Evolutionary conservation across 176 grass and related monocot species (phyloP), one percentile per base, ranked within the genome.

Genomic region (Canna indica): DNA sequence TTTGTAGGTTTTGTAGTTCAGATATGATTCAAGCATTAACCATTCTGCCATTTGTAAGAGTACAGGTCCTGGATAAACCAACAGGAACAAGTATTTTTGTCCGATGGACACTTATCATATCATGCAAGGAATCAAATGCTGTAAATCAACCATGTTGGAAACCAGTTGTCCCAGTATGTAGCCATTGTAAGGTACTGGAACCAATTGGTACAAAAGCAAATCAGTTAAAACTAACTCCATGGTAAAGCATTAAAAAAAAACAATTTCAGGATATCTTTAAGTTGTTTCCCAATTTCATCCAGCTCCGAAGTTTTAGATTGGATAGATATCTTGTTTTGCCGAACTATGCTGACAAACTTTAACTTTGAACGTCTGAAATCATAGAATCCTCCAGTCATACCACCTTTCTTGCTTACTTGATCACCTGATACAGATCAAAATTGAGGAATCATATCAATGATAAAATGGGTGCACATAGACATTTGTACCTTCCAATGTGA

Each of bases 311-410:
- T 78, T 44, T 91, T 96, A 73, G 88, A 82, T 14, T 87, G 81
- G 59, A 96, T 96, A 42, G 82, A 75, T 22, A 72, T 73, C 73
- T 83, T 91, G 27, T 81, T 97, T 66, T 97, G 88, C 71, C 79
- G 88, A 41, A 90, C 77, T 79, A 88, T 91, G 80, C 90, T 89
- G 68, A 97, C 76, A 14, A 97, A 87, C 79, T 97, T 97, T 80
- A 97, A 64, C 67, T 77, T 97, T 74, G 93, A 97, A 30, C 88
- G 83, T 53, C 93, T 87, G 66, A 87, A 97, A 46, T 97, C 93
- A 80, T 97, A 97, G 79, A 89, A 97, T 79, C 93, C 93, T 67
- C 88, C 93, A 64, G 93, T 97, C 93, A 97, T 97, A 76, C 86
- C 93, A 85, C 94, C 94, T 80, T 97, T 97, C 81, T 72, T 92